These are phyloP conservation scores for Colletotrichum spaethianum DNA, from an alignment of 2,329 filamentous ascomycete species.

Conservation along the genomic window DNA sequence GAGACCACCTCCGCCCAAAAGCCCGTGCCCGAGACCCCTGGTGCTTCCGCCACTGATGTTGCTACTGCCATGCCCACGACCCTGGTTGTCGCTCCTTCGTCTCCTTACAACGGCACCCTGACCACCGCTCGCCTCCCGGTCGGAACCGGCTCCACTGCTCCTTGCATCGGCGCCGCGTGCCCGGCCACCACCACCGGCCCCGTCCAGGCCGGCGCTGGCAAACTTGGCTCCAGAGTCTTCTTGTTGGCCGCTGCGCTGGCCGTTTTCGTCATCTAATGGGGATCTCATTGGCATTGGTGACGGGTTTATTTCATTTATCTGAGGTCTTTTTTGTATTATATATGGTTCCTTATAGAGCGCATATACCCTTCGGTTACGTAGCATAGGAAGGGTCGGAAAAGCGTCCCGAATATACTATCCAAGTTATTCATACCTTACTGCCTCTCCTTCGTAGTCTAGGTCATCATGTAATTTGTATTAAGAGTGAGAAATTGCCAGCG, in stretches of 20 bases:
- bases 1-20: constrained; percentile 12
- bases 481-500: too few relatives aligned
- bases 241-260: constrained; percentile 24
- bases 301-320: background rate
- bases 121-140: constrained; percentile 21
- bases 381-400: constrained; percentile 1
- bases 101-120: constrained; percentile 29
- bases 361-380: constrained; percentile 31
- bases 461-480: too few relatives aligned
- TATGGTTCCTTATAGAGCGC: constrained; percentile 22
- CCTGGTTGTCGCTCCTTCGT: constrained; percentile 29
- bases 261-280: constrained; percentile 8
- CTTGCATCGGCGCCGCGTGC: constrained; percentile 32
- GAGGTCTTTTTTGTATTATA: constrained; percentile 20
- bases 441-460: too few relatives aligned
- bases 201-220: constrained; percentile 30
- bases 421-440: background rate
- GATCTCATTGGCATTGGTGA: background rate
- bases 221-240: constrained; percentile 14
- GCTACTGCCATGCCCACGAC: constrained; percentile 24
- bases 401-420: background rate
- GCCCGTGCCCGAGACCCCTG: constrained; percentile 19
- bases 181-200: constrained; percentile 34
- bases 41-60: background rate
- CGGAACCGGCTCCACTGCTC: constrained; percentile 13